phyloP scores from a whole-genome alignment of 805 yeast genomes.

The Yarrowia alimentaria region DNA sequence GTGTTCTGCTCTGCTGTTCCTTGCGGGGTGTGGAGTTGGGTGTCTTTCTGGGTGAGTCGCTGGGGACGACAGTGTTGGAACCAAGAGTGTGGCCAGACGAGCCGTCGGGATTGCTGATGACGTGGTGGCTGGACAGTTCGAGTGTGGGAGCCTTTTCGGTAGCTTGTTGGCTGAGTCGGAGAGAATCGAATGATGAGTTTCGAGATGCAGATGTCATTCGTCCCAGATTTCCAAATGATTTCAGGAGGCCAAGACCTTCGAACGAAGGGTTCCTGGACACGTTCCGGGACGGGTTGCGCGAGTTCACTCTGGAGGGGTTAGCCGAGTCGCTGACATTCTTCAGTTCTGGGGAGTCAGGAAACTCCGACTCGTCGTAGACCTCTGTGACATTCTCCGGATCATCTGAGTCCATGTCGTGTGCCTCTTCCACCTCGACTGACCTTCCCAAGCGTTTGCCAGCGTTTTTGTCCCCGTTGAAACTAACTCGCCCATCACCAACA shows the following conservation, averaged over 20 bases:
- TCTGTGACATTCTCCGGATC: slow-evolving; percentile 8
- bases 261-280: slow-evolving; percentile 18
- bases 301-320: slow-evolving; percentile 11
- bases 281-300: slow-evolving; percentile 20
- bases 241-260: slow-evolving; percentile 15
- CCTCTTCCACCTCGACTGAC: not conserved
- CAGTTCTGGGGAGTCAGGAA: slow-evolving; percentile 18
- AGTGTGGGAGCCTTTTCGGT: slow-evolving; percentile 23
- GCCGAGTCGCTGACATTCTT: slow-evolving; percentile 16
- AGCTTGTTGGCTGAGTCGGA: slow-evolving; percentile 9
- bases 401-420: not conserved
- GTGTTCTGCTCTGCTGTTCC: slow-evolving; percentile 51
- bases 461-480: too few species aligned
- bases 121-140: slow-evolving; percentile 17
- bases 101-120: slow-evolving; percentile 9
- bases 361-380: slow-evolving; percentile 18
- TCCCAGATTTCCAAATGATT: not conserved
- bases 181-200: slow-evolving; percentile 17
- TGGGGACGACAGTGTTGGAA: slow-evolving; percentile 2
- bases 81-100: slow-evolving; percentile 17
- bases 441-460: not conserved
- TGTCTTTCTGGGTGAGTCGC: not conserved
- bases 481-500: too few species aligned
- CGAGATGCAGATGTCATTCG: slow-evolving; percentile 19
- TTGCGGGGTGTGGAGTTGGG: slow-evolving; percentile 8